Evolutionary conservation across 1,139 yeast species (phyloP).

Genomic region (Suhomyces kunorum): DNA sequence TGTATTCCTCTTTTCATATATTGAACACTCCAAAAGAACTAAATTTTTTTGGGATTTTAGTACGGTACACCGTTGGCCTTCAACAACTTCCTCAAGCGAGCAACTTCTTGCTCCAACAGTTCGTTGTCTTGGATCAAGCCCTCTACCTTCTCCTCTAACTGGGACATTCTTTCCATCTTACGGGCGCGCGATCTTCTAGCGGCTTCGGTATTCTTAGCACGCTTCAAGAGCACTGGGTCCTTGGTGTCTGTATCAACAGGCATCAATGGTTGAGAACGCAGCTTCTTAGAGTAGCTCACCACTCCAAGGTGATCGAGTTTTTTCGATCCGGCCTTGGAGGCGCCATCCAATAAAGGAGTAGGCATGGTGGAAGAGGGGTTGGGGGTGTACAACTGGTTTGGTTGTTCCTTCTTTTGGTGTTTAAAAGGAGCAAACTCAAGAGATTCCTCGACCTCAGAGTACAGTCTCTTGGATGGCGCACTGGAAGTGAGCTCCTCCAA

Average conservation of each 20-base stretch:
- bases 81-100: constrained; percentile 54
- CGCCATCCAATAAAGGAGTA: constrained; percentile 28
- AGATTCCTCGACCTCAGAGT: constrained; percentile 33
- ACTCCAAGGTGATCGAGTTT: constrained; percentile 62
- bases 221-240: constrained; percentile 73
- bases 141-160: constrained; percentile 77
- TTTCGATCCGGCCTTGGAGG: constrained; percentile 12
- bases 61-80: constrained; percentile 20
- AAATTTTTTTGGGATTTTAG: constrained; percentile 8
- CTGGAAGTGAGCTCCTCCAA: constrained; percentile 12
- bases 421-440: constrained; percentile 23
- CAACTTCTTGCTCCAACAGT: constrained; percentile 58
- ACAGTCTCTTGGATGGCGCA: constrained; percentile 26
- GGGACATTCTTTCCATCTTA: constrained; percentile 84
- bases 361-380: constrained; percentile 37
- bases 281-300: constrained; percentile 65
- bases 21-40: constrained; percentile 9
- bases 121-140: constrained; percentile 56
- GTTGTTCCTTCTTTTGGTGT: constrained; percentile 13
- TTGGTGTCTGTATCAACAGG: constrained; percentile 62
- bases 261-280: constrained; percentile 57
- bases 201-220: constrained; percentile 96
- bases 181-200: constrained; percentile 95
- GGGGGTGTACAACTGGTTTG: constrained; percentile 36
- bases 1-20: constrained; percentile 3